Conservation (phyloP, 176 grass and related monocot species). For the Oryza longistaminata region DNA sequence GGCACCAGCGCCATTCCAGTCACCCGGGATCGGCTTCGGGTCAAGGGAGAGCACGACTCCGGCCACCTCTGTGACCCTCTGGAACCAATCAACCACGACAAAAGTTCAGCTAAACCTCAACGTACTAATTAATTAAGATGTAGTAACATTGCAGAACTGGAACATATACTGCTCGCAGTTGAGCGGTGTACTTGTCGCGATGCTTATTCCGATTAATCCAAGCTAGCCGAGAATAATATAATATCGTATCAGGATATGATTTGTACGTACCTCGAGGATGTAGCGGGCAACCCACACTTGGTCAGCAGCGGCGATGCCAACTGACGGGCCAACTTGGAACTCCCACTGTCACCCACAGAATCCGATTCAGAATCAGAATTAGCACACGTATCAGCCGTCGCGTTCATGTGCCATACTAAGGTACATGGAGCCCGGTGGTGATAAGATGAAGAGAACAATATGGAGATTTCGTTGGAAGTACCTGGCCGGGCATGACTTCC, state of each 20-base stretch:
- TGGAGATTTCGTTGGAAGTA: slow-evolving; percentile 16
- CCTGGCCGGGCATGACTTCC: slow-evolving; percentile 99
- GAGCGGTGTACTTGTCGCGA: not conserved
- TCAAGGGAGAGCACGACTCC: slow-evolving; percentile 87
- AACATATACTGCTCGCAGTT: not conserved
- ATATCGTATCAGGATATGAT: not conserved
- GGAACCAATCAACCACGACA: slow-evolving; percentile 18
- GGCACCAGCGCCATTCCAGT: slow-evolving; percentile 94
- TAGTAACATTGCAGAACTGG: not conserved
- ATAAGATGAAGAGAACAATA: not conserved
- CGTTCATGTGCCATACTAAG: not conserved
- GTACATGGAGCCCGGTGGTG: not conserved
- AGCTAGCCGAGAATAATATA: not conserved
- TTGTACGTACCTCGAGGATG: slow-evolving; percentile 75
- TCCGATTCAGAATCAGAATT: slow-evolving; percentile 37
- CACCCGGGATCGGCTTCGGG: slow-evolving; percentile 89
- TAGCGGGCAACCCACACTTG: slow-evolving; percentile 78
- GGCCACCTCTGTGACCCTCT: slow-evolving; percentile 90
- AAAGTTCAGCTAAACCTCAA: not conserved
- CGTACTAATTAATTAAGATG: not conserved
- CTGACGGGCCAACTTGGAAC: slow-evolving; percentile 93
- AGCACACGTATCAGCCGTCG: not conserved
- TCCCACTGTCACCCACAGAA: slow-evolving; percentile 71
- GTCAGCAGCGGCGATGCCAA: slow-evolving; percentile 79
- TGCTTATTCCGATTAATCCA: slow-evolving; percentile 16